Conservation (phyloP, 1,284 basidiomycete genomes). For the Ceratobasidium sp. region DNA sequence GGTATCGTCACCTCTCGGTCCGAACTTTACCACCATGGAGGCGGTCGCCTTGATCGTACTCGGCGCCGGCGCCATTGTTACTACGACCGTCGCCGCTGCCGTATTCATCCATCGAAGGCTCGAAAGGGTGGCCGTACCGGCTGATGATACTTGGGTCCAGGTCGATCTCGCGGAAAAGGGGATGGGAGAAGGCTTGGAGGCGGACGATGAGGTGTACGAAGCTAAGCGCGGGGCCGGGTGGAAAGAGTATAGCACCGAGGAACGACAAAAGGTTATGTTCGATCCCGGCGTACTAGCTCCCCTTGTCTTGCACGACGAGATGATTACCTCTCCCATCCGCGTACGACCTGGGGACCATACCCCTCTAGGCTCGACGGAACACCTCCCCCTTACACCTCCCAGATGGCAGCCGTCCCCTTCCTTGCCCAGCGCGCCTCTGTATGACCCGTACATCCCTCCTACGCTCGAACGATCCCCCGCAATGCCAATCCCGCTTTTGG, state of each 20-base stretch:
- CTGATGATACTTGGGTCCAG: background rate
- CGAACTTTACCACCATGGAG: constrained; percentile 14
- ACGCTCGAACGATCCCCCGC: constrained; percentile 13
- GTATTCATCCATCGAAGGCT: constrained; percentile 1
- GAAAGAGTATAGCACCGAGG: constrained; percentile 32
- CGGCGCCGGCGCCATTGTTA: constrained; percentile 43
- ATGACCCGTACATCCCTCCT: constrained; percentile 20
- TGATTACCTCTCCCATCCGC: background rate
- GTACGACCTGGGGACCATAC: background rate
- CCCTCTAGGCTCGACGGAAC: constrained; percentile 12
- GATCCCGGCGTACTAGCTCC: background rate
- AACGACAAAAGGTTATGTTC: background rate
- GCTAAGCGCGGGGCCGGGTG: constrained; percentile 6
- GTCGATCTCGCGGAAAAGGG: constrained; percentile 27
- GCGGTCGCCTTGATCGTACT: constrained; percentile 2
- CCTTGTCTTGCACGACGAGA: constrained; percentile 19
- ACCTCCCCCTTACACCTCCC: constrained; percentile 1
- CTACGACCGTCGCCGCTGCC: constrained; percentile 27
- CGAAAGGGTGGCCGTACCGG: background rate
- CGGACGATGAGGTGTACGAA: constrained; percentile 5
- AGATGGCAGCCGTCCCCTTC: background rate
- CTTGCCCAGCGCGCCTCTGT: background rate
- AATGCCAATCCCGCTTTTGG: background rate
- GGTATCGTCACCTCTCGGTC: background rate
- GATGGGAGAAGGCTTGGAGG: background rate